Conservation (phyloP, 768 basidiomycete genomes). For the Trametes cingulata region DNA sequence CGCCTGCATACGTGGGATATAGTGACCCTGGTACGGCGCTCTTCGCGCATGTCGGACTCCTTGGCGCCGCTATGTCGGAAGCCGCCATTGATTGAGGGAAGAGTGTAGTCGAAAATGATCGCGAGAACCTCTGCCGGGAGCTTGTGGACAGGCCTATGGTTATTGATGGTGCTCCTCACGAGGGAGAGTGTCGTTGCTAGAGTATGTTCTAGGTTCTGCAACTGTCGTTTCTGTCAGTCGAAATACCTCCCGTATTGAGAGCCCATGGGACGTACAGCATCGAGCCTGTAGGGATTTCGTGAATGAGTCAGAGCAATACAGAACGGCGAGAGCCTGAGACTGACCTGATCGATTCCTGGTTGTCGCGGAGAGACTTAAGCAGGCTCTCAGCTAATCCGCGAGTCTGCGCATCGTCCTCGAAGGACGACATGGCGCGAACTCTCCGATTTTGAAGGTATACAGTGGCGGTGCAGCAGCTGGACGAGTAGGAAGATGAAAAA, state of each 20-base stretch:
- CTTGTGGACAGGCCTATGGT: slow-evolving; percentile 4
- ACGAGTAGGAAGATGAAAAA: background rate
- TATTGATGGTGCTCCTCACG: slow-evolving; percentile 9
- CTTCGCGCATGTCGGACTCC: background rate
- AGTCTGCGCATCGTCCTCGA: background rate
- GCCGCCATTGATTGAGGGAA: slow-evolving; percentile 1
- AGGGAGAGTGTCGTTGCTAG: slow-evolving; percentile 3
- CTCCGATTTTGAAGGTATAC: background rate
- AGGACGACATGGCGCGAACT: background rate
- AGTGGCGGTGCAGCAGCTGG: slow-evolving; percentile 1
- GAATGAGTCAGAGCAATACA: background rate
- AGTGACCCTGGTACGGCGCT: background rate
- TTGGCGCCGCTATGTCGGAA: slow-evolving; percentile 5
- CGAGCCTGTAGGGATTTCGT: background rate
- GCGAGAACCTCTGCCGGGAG: slow-evolving; percentile 17
- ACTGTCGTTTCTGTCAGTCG: background rate
- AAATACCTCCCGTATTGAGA: background rate
- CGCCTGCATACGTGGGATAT: slow-evolving; percentile 14
- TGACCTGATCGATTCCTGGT: background rate
- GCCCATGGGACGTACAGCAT: background rate
- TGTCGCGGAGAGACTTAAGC: background rate
- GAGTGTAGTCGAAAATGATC: slow-evolving; percentile 10
- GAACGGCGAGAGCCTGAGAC: no score
- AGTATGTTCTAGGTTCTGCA: background rate
- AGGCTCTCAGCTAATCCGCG: background rate